phyloP scores from a whole-genome alignment of 495 filamentous ascomycete species.

The Coniosporium apollinis region DNA sequence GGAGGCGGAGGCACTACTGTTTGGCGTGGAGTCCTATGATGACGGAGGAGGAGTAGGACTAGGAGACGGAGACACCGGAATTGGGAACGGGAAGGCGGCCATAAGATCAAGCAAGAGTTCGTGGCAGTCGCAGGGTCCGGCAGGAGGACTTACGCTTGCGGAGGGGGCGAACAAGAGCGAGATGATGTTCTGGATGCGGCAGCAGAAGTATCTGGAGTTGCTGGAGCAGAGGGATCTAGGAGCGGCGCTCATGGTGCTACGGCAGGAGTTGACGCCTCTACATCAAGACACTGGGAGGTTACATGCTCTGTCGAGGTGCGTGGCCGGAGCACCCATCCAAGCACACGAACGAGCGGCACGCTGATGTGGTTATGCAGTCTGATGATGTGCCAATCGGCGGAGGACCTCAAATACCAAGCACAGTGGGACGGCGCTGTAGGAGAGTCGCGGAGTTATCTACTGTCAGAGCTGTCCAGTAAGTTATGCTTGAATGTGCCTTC shows the following conservation, averaged over 20 bases:
- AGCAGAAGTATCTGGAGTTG: constrained; percentile 91
- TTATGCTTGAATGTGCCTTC: constrained; percentile 2
- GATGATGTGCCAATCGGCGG: constrained; percentile 69
- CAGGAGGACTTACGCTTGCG: constrained; percentile 30
- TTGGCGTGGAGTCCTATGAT: constrained; percentile 34
- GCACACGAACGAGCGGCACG: too few relatives aligned
- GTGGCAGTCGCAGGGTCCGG: constrained; percentile 3
- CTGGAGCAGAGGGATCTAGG: constrained; percentile 59
- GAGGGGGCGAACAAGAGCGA: constrained; percentile 40
- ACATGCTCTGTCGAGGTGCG: constrained; percentile 75
- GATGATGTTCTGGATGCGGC: constrained; percentile 64
- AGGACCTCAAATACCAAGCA: constrained; percentile 66
- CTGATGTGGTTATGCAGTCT: constrained; percentile 47
- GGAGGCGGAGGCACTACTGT: constrained; percentile 67
- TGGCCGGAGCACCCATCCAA: too few relatives aligned
- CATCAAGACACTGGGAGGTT: constrained; percentile 60
- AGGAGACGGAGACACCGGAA: constrained; percentile 1
- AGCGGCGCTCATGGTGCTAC: constrained; percentile 61
- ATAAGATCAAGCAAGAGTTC: not conserved
- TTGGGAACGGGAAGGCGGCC: constrained; percentile 1
- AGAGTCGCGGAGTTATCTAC: constrained; percentile 53
- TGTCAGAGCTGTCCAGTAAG: constrained; percentile 74
- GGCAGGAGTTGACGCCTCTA: constrained; percentile 75
- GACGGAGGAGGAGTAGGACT: constrained; percentile 33
- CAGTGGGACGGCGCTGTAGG: constrained; percentile 77